Base-by-base conservation (phyloP, 805 yeast species). In the Hanseniaspora taiwanica region DNA sequence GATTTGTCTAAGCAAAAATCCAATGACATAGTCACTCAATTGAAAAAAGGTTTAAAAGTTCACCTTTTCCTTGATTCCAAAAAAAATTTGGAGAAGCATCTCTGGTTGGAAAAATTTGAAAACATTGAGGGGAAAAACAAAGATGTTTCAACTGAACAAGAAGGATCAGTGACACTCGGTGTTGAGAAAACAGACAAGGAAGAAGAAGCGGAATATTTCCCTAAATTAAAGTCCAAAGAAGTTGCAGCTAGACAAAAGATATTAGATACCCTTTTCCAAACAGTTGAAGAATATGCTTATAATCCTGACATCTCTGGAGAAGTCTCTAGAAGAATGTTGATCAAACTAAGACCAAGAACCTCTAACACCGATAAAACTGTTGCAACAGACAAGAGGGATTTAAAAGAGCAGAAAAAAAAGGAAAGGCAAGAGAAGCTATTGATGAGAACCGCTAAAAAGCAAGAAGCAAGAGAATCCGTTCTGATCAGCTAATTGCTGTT, bases 1-100 rank as follows among this genome's bases (percentile, higher is more conserved):
- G 81, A 76, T 53, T 56, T 76, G 42, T 53, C 50, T 21, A 65
- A 68, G 29, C 81, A 76, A 44, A 76, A 76, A 50, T 58, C 59
- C 12, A 62, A 64, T 40, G 81, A 76, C 48, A 68, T 76, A 14
- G 49, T 56, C 31, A 52, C 57, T 2, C 66, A 71, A 16, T 46
- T 73, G 43, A 57, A 60, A 27, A 71, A 66, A 42, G 75, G 72
- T 4, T 52, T 52, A 37, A 63, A 59, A 31, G 62, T 71, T 5
- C 58, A 60, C 16, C 50, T 69, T 9, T 56, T 60, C n/a, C 44
- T 71, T 17, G 73, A 66, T 42, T 63, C 64, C 10, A 65, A 57
- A 42, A 54, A 53, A 2, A 53, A 47, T 33, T 34, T 39, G 5
- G 44, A 38, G 16, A 42, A 51, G 4, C 42, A 44, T 12, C 48